phyloP scores from a whole-genome alignment of 257 asterid species.

The Lithospermum erythrorhizon region DNA sequence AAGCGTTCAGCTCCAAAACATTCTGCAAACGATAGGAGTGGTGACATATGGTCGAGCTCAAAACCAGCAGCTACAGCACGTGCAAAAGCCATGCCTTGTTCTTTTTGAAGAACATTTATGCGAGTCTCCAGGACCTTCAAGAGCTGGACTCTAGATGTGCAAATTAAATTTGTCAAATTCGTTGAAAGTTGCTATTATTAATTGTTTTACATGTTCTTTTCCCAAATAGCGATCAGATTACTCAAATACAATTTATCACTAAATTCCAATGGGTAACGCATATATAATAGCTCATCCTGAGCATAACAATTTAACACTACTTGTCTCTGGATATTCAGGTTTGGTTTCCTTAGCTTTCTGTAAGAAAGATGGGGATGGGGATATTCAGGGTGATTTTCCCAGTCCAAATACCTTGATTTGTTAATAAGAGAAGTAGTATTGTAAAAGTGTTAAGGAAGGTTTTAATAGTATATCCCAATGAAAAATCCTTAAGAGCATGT shows the following conservation, averaged over 20 bases:
- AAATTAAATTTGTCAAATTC: slow-evolving; percentile 18
- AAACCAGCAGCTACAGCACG: slow-evolving; percentile 98
- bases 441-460: not conserved
- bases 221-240: slow-evolving; percentile 17
- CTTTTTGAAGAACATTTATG: slow-evolving; percentile 59
- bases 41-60: slow-evolving; percentile 56
- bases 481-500: not conserved
- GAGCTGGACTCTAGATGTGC: slow-evolving; percentile 63
- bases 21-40: slow-evolving; percentile 70
- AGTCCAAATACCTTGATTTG: too few relatives aligned
- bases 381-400: too few relatives aligned
- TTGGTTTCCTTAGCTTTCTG: too few relatives aligned
- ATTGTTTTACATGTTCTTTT: slow-evolving; percentile 1
- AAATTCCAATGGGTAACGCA: not conserved
- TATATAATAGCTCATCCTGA: not conserved
- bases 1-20: slow-evolving; percentile 87
- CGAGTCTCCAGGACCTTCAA: slow-evolving; percentile 86
- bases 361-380: not conserved
- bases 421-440: not conserved
- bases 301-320: not conserved
- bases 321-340: not conserved
- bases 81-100: slow-evolving; percentile 99
- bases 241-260: slow-evolving; percentile 16
- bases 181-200: slow-evolving; percentile 5
- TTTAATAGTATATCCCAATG: not conserved